phyloP scores from a whole-genome alignment of 2,329 filamentous ascomycete species.

The Hyphodiscus sp. region DNA sequence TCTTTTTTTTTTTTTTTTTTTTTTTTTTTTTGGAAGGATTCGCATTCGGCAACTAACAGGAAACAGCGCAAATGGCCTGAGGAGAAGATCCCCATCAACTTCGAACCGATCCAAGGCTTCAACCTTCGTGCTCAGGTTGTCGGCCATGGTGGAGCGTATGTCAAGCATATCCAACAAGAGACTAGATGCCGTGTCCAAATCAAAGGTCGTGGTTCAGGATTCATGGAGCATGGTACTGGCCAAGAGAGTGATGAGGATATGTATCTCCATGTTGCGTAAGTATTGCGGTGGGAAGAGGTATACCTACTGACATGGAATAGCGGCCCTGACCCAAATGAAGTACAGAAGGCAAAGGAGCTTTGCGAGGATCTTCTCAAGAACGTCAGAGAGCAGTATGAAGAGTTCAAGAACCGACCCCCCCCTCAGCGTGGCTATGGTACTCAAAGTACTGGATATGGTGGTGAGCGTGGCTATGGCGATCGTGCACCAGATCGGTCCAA shows the following conservation, averaged over 20 bases:
- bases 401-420: constrained; percentile 74
- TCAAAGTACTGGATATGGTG: constrained; percentile 34
- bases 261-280: constrained; percentile 92
- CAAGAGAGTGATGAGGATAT: constrained; percentile 91
- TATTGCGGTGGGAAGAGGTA: constrained; percentile 19
- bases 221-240: constrained; percentile 82
- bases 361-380: constrained; percentile 83
- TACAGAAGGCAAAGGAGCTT: constrained; percentile 78
- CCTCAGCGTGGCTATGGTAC: constrained; percentile 55
- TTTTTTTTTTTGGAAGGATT: neutral
- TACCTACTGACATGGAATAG: constrained; percentile 37
- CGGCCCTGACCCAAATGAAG: constrained; percentile 80
- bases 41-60: neutral
- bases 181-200: constrained; percentile 96
- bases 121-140: constrained; percentile 96
- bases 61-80: constrained; percentile 95
- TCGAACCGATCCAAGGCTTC: constrained; percentile 90
- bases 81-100: constrained; percentile 82
- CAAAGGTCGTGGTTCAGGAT: constrained; percentile 92
- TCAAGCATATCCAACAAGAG: constrained; percentile 96
- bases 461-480: constrained; percentile 44
- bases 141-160: constrained; percentile 87
- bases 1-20: too few relatives aligned
- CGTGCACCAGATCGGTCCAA: constrained; percentile 41
- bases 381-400: constrained; percentile 83